Conservation (phyloP, 805 yeast genomes). For the Wickerhamomyces pijperi region DNA sequence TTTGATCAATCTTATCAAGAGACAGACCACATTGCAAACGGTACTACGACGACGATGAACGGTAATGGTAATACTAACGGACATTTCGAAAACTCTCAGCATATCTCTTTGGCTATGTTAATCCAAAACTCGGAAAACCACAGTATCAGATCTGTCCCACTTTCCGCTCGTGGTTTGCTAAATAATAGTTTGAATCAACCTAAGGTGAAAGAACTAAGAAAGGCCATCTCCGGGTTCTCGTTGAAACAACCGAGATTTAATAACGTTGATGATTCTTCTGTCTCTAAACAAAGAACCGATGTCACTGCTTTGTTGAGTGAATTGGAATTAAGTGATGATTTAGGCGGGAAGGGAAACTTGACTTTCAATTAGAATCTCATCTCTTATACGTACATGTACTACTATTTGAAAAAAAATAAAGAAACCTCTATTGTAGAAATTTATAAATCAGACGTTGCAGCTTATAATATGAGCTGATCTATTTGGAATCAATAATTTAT, state of each 20-base stretch:
- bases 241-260: constrained; percentile 1
- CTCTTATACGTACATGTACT: no score
- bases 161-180: constrained; percentile 17
- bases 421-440: no score
- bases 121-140: constrained; percentile 7
- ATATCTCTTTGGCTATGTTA: constrained; percentile 10
- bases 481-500: no score
- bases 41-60: not conserved
- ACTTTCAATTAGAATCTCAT: constrained; percentile 2
- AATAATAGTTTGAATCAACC: constrained; percentile 15
- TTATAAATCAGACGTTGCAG: no score
- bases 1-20: not conserved
- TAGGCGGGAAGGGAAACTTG: constrained; percentile 12
- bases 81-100: constrained; percentile 3
- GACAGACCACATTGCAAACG: no score
- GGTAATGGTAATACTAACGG: not conserved
- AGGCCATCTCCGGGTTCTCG: constrained; percentile 14
- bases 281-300: constrained; percentile 13
- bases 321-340: constrained; percentile 10
- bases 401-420: no score
- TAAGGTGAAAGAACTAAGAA: constrained; percentile 16
- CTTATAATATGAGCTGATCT: no score
- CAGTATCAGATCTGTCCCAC: constrained; percentile 18
- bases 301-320: constrained; percentile 14
- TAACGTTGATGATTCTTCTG: constrained; percentile 1